Conservation (phyloP, 2,329 filamentous ascomycete species). For the Graphilbum fragrans region DNA sequence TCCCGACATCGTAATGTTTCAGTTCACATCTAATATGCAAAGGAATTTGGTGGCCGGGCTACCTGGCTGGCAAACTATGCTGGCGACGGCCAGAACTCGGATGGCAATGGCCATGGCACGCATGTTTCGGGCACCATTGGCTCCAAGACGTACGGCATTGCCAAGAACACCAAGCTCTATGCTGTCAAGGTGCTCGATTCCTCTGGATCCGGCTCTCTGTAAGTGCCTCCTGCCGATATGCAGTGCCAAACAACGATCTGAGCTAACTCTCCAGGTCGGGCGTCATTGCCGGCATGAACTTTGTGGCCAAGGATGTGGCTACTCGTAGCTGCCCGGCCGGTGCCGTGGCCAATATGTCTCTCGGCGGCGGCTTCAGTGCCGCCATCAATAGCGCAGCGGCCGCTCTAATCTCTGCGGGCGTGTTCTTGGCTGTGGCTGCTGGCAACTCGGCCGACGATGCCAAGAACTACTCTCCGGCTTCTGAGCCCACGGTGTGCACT, state of each 20-base stretch:
- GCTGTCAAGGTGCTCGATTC: conserved; percentile 32
- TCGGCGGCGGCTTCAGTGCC: conserved; percentile 33
- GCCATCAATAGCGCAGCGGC: conserved; percentile 39
- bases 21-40: neutral
- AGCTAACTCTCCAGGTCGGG: conserved; percentile 17
- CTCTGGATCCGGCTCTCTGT: conserved; percentile 22
- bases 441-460: conserved; percentile 37
- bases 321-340: conserved; percentile 26
- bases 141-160: conserved; percentile 28
- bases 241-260: no score
- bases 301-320: conserved; percentile 21
- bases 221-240: neutral
- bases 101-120: conserved; percentile 34
- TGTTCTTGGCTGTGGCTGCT: conserved; percentile 44
- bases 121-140: conserved; percentile 34
- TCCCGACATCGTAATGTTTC: neutral
- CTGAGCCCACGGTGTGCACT: conserved; percentile 34
- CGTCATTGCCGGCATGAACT: conserved; percentile 32
- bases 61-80: conserved; percentile 24
- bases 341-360: conserved; percentile 43
- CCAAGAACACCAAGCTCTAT: conserved; percentile 29
- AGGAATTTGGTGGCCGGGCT: conserved; percentile 30
- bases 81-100: conserved; percentile 21
- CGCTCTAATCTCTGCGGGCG: conserved; percentile 28
- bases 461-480: conserved; percentile 32